Evolutionary conservation across 352 stramenopile species (phyloP), one percentile per base, ranked within the genome.

Genomic region (Phytophthora ohioensis): DNA sequence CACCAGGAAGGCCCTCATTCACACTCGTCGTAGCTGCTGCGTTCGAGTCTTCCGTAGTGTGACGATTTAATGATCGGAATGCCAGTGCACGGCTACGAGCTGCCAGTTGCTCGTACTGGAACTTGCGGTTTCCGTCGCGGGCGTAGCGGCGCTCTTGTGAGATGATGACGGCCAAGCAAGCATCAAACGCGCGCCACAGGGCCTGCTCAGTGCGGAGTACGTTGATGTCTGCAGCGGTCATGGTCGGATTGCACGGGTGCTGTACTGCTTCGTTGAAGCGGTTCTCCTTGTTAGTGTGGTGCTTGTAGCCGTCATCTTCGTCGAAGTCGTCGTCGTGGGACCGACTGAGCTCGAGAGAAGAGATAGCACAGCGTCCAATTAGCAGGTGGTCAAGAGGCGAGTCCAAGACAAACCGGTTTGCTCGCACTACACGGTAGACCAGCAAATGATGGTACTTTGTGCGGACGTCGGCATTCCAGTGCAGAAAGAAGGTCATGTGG

Each of bases 151-250:
- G 81, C 49, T 94, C 87, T 6, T 87, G 73, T 8, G 87, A 65
- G 36, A 88, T 84, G 21, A 94, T 84, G 21, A 81, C 70, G 11
- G 82, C 81, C 1, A 91, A 76, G 35, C 85, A 92, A 0, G 84
- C 87, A 56, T 94, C 87, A 65, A 94, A 94, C 0, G 85, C 85
- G 7, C 84, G 79, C 86, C 86, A 94, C 8, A 94, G 67, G 4
- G 85, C 85, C 36, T 93, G 85, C 48, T 93, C 85, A 1, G 82
- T 80, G 2, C 82, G 74, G 3, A 93, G 47, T 1, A 78, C 69
- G 15, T 64, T 86, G 46, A 87, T 79, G 31, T 92, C 80, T 30
- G 75, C 71, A 0, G 80, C 51, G 1, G 67, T 83, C 42, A 92
- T 78, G 53, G 10, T 77, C 36, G 34, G 71, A 41, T 69, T 82